A percentile compares a stretch with the other conserved stretches of the same genome.
These are phyloP conservation scores for Soucietia sequanensis DNA, from an alignment of 805 yeast species.

Conservation along the genomic window DNA sequence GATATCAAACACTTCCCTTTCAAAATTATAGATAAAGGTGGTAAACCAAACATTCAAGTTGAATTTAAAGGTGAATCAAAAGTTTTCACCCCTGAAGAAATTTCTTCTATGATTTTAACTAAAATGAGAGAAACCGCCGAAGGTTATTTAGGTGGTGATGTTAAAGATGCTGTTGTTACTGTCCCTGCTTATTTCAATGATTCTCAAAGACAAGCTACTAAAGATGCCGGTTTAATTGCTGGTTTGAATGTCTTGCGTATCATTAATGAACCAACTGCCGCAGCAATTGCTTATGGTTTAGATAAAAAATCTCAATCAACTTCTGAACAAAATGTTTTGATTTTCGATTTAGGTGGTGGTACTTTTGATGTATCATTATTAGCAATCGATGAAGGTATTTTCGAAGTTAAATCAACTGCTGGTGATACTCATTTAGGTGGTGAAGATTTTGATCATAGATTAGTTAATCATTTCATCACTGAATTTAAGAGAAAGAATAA, in stretches of 20 bases:
- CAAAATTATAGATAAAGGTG: constrained; percentile 71
- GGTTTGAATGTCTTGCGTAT: constrained; percentile 46
- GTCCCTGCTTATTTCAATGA: constrained; percentile 46
- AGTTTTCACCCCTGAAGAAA: constrained; percentile 91
- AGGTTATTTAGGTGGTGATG: constrained; percentile 79
- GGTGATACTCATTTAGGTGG: constrained; percentile 99
- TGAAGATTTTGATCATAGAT: constrained; percentile 91
- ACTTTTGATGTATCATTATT: constrained; percentile 90
- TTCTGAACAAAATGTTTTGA: constrained; percentile 85
- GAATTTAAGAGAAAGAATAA: constrained; percentile 94
- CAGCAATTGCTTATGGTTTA: constrained; percentile 46
- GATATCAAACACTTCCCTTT: constrained; percentile 91
- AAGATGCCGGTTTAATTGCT: constrained; percentile 45
- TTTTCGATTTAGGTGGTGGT: constrained; percentile 97
- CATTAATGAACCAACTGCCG: constrained; percentile 46
- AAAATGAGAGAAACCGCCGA: constrained; percentile 96
- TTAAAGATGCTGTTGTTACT: constrained; percentile 52
- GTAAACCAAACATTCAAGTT: constrained; percentile 86
- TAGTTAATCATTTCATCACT: constrained; percentile 82
- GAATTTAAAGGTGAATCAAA: constrained; percentile 87
- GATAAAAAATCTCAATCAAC: constrained; percentile 31
- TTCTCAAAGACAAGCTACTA: constrained; percentile 45
- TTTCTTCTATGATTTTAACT: constrained; percentile 86
- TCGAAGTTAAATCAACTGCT: constrained; percentile 89
- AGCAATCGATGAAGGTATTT: constrained; percentile 87